phyloP scores from a whole-genome alignment of 106 monocot genomes.

The Agapanthus africanus region DNA sequence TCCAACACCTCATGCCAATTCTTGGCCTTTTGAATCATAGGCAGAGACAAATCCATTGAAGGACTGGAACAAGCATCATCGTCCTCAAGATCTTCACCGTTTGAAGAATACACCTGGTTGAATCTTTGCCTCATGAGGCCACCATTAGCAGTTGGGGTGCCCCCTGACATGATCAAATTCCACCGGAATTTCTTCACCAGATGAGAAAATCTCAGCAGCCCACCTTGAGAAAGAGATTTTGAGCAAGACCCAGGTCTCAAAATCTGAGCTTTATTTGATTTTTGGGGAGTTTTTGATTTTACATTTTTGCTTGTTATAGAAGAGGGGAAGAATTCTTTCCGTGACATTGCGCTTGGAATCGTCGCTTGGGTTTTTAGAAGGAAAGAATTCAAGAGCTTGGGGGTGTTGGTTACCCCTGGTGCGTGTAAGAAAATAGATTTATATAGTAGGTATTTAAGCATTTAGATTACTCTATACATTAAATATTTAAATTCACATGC shows the following conservation, averaged over 20 bases:
- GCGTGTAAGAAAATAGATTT: too few species aligned
- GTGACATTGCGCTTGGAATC: too few species aligned
- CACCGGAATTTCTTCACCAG: not conserved
- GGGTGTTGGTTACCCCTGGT: too few species aligned
- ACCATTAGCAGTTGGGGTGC: conserved; percentile 2
- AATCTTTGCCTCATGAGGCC: conserved; percentile 18
- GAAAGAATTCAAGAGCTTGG: too few species aligned
- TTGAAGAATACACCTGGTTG: conserved; percentile 11
- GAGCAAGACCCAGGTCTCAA: not conserved
- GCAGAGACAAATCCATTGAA: not conserved
- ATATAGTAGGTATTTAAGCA: too few species aligned
- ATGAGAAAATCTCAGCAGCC: too few species aligned
- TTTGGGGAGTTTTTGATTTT: not conserved
- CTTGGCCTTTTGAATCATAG: not conserved
- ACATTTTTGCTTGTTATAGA: too few species aligned
- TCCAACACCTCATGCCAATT: conserved; percentile 13
- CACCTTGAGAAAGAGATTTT: not conserved
- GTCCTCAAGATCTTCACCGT: conserved; percentile 17
- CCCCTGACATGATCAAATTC: conserved; percentile 18
- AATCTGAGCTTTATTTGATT: not conserved
- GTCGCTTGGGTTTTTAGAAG: too few species aligned
- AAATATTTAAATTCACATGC: too few species aligned
- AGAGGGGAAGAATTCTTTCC: too few species aligned
- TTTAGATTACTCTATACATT: too few species aligned
- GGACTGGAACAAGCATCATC: conserved; percentile 15